Conservation (phyloP, 345 rosid species). For the Brassica cretica region DNA sequence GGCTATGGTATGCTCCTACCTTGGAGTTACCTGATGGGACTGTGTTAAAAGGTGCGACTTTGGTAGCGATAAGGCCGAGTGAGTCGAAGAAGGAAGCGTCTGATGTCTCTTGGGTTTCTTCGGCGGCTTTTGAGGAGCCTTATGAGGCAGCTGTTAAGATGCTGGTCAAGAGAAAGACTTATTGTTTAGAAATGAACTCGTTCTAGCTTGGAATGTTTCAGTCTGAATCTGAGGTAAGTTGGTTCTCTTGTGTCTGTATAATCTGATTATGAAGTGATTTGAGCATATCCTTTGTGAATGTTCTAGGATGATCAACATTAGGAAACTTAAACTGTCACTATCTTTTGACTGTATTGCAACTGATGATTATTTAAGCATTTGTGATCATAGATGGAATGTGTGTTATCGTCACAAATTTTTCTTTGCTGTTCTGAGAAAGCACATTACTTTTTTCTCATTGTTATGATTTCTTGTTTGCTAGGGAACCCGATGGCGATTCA, state of each 20-base stretch:
- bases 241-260: neutral
- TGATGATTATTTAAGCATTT: slow-evolving; percentile 13
- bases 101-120: slow-evolving; percentile 74
- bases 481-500: neutral
- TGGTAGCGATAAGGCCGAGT: slow-evolving; percentile 91
- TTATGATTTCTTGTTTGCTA: neutral
- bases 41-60: slow-evolving; percentile 82
- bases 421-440: neutral
- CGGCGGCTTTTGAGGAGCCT: slow-evolving; percentile 75
- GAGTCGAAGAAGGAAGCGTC: slow-evolving; percentile 68
- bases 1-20: slow-evolving; percentile 92
- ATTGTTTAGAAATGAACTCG: slow-evolving; percentile 99
- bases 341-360: neutral
- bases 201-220: slow-evolving; percentile 45
- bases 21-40: slow-evolving; percentile 81
- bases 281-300: neutral
- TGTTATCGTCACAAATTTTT: neutral
- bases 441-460: neutral
- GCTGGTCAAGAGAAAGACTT: slow-evolving; percentile 87
- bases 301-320: neutral
- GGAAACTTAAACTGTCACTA: neutral
- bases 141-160: slow-evolving; percentile 83
- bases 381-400: neutral
- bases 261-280: slow-evolving; percentile 4
- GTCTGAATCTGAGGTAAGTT: slow-evolving; percentile 39